Conservation (phyloP, 2,329 filamentous ascomycete genomes). For the Thelonectria blattea region DNA sequence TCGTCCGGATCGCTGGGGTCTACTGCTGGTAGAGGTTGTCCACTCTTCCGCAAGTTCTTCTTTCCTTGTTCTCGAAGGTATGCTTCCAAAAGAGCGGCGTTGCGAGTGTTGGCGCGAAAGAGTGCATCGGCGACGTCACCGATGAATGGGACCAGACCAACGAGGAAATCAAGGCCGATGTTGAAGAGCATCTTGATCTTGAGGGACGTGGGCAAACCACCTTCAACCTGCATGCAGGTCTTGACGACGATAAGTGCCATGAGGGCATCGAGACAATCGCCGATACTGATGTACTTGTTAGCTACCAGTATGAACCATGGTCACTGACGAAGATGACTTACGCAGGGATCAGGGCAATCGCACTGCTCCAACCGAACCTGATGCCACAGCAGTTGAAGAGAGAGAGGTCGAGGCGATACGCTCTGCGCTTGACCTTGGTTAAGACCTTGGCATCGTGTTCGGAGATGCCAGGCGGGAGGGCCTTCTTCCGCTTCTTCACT, state of each 20-base stretch:
- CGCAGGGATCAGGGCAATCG: conserved; percentile 84
- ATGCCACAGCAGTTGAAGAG: conserved; percentile 84
- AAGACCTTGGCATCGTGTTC: conserved; percentile 81
- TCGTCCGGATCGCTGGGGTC: conserved; percentile 61
- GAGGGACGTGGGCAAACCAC: conserved; percentile 70
- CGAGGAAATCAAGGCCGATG: conserved; percentile 73
- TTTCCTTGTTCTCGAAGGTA: conserved; percentile 72
- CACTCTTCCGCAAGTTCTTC: conserved; percentile 56
- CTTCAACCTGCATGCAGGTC: conserved; percentile 75
- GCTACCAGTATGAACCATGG: not conserved
- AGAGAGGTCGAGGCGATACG: conserved; percentile 84
- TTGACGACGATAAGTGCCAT: conserved; percentile 78
- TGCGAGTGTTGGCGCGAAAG: conserved; percentile 78
- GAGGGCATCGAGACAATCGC: conserved; percentile 75
- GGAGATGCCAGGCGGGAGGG: conserved; percentile 81
- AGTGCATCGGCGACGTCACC: conserved; percentile 78
- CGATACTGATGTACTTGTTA: conserved; percentile 57
- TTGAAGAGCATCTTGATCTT: conserved; percentile 80
- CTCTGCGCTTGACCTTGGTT: conserved; percentile 82
- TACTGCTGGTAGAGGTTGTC: conserved; percentile 52
- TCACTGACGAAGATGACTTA: conserved; percentile 54
- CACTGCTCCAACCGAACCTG: conserved; percentile 85
- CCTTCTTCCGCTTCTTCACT: conserved; percentile 83
- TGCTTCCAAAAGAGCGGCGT: conserved; percentile 72
- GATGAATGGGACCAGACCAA: conserved; percentile 76